These are phyloP conservation scores for Berberis thunbergii DNA, from an alignment of 164 flowering plant species.

Conservation along the genomic window DNA sequence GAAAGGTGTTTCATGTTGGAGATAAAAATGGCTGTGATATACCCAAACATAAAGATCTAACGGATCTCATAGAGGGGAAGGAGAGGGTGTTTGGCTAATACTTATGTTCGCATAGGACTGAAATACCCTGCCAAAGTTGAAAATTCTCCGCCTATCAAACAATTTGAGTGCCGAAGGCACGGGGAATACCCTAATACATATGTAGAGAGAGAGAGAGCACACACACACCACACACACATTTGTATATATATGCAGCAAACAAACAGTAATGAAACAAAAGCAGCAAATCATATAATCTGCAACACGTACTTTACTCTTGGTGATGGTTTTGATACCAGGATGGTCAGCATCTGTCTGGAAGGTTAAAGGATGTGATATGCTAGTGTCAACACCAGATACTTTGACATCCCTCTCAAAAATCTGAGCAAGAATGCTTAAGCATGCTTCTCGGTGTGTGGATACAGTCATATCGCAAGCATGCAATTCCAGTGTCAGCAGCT, in stretches of 20 bases:
- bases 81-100: too few species aligned
- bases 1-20: too few species aligned
- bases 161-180: too few species aligned
- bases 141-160: too few species aligned
- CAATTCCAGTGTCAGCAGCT: conserved; percentile 78
- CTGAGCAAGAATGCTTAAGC: conserved; percentile 55
- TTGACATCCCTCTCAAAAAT: conserved; percentile 38
- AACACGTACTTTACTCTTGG: conserved; percentile 52
- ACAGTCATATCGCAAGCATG: conserved; percentile 56
- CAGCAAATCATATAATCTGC: neutral
- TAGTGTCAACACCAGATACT: conserved; percentile 24
- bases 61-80: too few species aligned
- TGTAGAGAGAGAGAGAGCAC: too few species aligned
- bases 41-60: too few species aligned
- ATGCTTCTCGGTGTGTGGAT: conserved; percentile 55
- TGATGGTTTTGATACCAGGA: conserved; percentile 27
- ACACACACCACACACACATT: too few species aligned
- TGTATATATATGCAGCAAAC: neutral
- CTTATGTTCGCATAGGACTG: too few species aligned
- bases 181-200: too few species aligned
- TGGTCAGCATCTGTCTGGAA: conserved; percentile 20
- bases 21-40: too few species aligned
- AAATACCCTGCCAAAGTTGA: too few species aligned
- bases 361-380: conserved; percentile 11
- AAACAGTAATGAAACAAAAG: neutral